Base-by-base conservation (phyloP, 306 rosid genomes). In the Pyrus betulifolia region DNA sequence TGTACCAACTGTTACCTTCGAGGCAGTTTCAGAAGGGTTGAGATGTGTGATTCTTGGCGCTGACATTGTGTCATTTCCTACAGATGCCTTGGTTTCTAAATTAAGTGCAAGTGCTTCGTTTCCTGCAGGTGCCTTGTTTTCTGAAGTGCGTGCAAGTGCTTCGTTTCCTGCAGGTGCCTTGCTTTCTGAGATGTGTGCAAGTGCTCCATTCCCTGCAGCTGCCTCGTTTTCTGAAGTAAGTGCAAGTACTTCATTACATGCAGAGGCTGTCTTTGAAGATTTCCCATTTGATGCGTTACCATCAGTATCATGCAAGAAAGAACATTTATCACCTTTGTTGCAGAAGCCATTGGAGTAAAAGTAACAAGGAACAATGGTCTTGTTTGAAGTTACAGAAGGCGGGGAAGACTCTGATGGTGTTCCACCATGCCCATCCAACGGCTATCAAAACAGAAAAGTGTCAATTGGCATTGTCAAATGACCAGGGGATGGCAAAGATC, bases 341-440 rank as follows among this genome's bases (percentile, higher is more conserved):
- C 98, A 95, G 86, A 64, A 87, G 33, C 97, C 96, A 58, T 89
- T 85, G 67, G 86, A 86, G 88, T 85, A 90, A 78, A 84, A 95
- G 75, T 86, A 92, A 77, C 97, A 92, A 61, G 93, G 96, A 86
- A 82, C 77, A n/a, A 15, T 72, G 33, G 88, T 81, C 89, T 90
- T 94, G 84, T 77, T 86, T 65, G 79, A 88, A 52, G 89, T 86
- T 65, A 83, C 51, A 46, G 96, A 82, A 79, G 81, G 76, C 23
- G 78, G 82, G 27, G 84, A 54, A 72, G 93, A 79, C 66, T 92
- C 96, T 82, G 87, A 78, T 58, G 80, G 79, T 59, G 58, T 85
- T 86, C 87, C 93, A 58, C 82, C 72, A 66, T 85, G 82, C 69
- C 82, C 85, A 52, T 91, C 97, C 92, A 95, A 68, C 31, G 96